phyloP scores from a whole-genome alignment of 2,329 filamentous ascomycete genomes.

The Magnaporthiopsis rhizophila region DNA sequence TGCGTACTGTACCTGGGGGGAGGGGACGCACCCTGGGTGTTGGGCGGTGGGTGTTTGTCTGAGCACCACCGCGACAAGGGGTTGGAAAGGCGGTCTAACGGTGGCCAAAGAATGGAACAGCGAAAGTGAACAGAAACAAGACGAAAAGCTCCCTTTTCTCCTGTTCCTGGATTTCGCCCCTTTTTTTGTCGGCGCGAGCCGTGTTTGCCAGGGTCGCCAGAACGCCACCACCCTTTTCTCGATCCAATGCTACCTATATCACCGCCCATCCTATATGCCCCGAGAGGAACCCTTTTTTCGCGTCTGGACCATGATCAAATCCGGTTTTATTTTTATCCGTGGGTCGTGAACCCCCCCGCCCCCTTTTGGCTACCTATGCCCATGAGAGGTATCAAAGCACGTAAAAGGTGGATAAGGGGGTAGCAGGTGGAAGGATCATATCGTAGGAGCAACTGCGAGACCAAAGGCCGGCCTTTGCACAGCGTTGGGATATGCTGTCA shows the following conservation, averaged over 20 bases:
- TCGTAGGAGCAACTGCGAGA: too few relatives aligned
- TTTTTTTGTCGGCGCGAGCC: neutral
- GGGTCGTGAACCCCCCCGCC: too few relatives aligned
- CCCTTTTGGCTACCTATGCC: neutral
- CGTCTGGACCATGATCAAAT: neutral
- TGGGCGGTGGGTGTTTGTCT: too few relatives aligned
- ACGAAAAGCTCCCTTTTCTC: too few relatives aligned
- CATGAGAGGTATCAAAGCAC: too few relatives aligned
- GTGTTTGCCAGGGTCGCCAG: neutral
- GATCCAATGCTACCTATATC: neutral
- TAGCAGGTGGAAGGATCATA: too few relatives aligned
- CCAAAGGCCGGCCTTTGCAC: too few relatives aligned
- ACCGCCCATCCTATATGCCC: neutral
- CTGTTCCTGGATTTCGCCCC: neutral
- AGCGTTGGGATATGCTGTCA: too few relatives aligned
- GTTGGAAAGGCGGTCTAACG: neutral
- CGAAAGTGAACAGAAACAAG: neutral
- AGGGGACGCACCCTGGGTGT: neutral
- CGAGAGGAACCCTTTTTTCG: neutral
- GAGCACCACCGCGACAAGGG: too few relatives aligned
- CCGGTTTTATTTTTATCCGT: neutral
- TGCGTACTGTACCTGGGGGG: neutral
- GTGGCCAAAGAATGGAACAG: neutral
- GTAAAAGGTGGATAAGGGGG: neutral
- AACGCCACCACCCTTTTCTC: neutral